A percentile compares a stretch with the other conserved stretches of the same genome.
These are phyloP conservation scores for Moniliophthora roreri DNA, from an alignment of 1,284 basidiomycete species.

Conservation along the genomic window DNA sequence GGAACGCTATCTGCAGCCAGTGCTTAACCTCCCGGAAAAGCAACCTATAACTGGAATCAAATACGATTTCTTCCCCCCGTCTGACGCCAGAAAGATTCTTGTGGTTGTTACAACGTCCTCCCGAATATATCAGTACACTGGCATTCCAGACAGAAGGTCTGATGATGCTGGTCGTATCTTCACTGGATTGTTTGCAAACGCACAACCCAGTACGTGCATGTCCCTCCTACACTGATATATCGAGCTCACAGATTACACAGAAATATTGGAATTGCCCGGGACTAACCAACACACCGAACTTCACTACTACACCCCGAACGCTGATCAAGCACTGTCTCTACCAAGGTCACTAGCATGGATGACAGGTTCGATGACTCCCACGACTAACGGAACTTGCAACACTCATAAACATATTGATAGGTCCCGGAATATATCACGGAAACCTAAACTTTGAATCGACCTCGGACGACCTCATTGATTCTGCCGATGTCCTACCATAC, in stretches of 20 bases:
- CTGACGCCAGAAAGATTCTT: conserved; percentile 59
- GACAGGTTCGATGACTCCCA: conserved; percentile 54
- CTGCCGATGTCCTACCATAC: conserved; percentile 70
- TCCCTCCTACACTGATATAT: conserved; percentile 15
- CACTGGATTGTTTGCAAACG: conserved; percentile 74
- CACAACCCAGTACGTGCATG: conserved; percentile 69
- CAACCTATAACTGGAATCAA: conserved; percentile 81
- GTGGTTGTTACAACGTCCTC: conserved; percentile 88
- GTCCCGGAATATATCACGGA: conserved; percentile 85
- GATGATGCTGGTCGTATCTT: conserved; percentile 81
- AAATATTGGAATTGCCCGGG: conserved; percentile 86
- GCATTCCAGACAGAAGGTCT: conserved; percentile 59
- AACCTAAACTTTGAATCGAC: conserved; percentile 64
- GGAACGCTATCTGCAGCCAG: conserved; percentile 76
- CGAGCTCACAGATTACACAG: conserved; percentile 36
- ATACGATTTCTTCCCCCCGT: conserved; percentile 72
- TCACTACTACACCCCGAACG: conserved; percentile 71
- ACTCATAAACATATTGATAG: conserved; percentile 34
- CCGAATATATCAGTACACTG: conserved; percentile 91
- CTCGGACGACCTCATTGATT: conserved; percentile 78
- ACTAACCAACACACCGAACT: conserved; percentile 73
- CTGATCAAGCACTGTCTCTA: conserved; percentile 65
- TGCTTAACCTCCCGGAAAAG: conserved; percentile 79
- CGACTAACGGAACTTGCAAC: background rate
- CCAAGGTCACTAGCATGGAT: conserved; percentile 85